These are phyloP conservation scores for Talaromyces sp. DNA, from an alignment of 2,329 filamentous ascomycete species.

Conservation along the genomic window DNA sequence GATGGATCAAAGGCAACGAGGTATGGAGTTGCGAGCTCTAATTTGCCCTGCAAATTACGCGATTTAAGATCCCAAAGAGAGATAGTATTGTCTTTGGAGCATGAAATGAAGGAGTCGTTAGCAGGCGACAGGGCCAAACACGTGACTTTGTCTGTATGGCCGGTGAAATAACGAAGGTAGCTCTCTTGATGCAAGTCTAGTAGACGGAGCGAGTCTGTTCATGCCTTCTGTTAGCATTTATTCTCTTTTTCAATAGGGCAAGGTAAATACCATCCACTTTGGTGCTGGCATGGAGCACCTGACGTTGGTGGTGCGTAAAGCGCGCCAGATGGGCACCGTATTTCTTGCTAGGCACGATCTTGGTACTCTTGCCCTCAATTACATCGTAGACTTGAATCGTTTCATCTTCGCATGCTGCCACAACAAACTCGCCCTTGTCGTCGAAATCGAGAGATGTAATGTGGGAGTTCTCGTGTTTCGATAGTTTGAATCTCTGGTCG, in stretches of 20 bases:
- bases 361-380: constrained; percentile 82
- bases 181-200: constrained; percentile 87
- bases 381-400: constrained; percentile 95
- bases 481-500: constrained; percentile 16
- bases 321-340: constrained; percentile 92
- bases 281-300: constrained; percentile 92
- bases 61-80: constrained; percentile 85
- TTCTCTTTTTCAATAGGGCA: not conserved
- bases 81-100: constrained; percentile 84
- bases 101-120: constrained; percentile 87
- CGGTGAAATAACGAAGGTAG: constrained; percentile 93
- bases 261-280: constrained; percentile 71
- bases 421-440: constrained; percentile 86
- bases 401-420: constrained; percentile 89
- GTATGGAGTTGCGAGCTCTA: constrained; percentile 76
- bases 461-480: constrained; percentile 44
- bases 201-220: constrained; percentile 70
- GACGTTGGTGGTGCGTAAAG: constrained; percentile 87
- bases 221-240: not conserved
- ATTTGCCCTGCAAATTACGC: constrained; percentile 72
- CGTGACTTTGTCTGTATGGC: constrained; percentile 82
- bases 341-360: constrained; percentile 89
- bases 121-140: constrained; percentile 79
- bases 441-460: constrained; percentile 95
- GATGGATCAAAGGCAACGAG: constrained; percentile 90